Evolutionary conservation across 306 rosid species (phyloP).

Genomic region (Quercus mongolica): DNA sequence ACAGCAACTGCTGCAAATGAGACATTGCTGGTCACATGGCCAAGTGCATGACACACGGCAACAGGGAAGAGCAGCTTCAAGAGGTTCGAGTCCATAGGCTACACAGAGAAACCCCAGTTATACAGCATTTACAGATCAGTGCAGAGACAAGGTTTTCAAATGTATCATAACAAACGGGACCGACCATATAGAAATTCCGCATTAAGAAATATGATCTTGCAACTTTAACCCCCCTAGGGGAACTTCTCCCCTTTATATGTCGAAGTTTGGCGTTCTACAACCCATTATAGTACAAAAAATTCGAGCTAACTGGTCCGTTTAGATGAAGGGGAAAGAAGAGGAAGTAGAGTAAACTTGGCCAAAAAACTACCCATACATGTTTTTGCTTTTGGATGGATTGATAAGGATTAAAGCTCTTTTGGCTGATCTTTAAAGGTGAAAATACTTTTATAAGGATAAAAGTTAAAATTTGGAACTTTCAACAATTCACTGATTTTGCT

Average conservation of each 20-base stretch:
- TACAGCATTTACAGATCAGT: background rate
- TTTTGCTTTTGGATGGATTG: too few relatives aligned
- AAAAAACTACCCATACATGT: too few relatives aligned
- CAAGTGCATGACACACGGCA: conserved; percentile 54
- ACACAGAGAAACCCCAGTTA: conserved; percentile 1
- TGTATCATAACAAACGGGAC: background rate
- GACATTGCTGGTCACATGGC: conserved; percentile 57
- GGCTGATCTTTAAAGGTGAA: too few relatives aligned
- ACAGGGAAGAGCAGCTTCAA: conserved; percentile 51
- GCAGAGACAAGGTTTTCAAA: background rate
- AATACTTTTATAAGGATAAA: too few relatives aligned
- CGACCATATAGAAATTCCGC: background rate
- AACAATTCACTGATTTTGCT: too few relatives aligned
- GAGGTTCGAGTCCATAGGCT: conserved; percentile 46
- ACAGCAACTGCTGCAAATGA: conserved; percentile 64
- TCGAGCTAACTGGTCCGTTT: too few relatives aligned
- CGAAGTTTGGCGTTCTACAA: too few relatives aligned
- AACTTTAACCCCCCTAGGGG: background rate
- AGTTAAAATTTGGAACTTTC: too few relatives aligned
- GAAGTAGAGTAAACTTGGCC: too few relatives aligned
- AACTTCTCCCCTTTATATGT: too few relatives aligned
- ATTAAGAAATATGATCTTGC: background rate
- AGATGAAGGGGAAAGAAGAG: fast-evolving
- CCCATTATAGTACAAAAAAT: too few relatives aligned
- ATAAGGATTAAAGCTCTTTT: too few relatives aligned